These are phyloP conservation scores for Penicillium nucicola DNA, from an alignment of 495 filamentous ascomycete species.

Conservation along the genomic window DNA sequence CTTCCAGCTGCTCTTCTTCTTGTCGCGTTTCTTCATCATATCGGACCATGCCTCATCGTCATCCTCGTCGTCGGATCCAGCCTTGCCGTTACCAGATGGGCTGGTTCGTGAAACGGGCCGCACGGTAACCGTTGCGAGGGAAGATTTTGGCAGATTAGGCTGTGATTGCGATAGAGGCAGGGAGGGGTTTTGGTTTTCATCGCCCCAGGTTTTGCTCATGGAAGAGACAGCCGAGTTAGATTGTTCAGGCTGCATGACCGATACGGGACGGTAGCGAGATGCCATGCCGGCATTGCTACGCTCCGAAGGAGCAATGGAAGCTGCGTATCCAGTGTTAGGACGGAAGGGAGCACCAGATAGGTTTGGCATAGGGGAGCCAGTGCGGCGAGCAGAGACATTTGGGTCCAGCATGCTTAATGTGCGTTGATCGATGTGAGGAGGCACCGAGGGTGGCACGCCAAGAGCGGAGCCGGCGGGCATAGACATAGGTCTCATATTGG, in stretches of 20 bases:
- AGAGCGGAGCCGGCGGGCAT: conserved; percentile 27
- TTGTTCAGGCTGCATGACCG: conserved; percentile 40
- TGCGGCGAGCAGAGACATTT: conserved; percentile 56
- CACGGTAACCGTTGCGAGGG: conserved; percentile 35
- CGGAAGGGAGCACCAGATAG: conserved; percentile 24
- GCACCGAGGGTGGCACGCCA: conserved; percentile 8
- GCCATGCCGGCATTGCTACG: conserved; percentile 89
- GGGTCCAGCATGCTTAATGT: conserved; percentile 83
- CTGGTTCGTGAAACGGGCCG: conserved; percentile 32
- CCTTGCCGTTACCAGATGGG: conserved; percentile 21
- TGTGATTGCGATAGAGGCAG: conserved; percentile 19
- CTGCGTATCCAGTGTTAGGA: conserved; percentile 51
- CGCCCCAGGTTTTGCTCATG: conserved; percentile 45
- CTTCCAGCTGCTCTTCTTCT: conserved; percentile 73
- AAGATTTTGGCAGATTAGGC: conserved; percentile 25
- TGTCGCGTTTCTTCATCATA: conserved; percentile 80
- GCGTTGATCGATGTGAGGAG: conserved; percentile 41
- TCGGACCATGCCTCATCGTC: conserved; percentile 85
- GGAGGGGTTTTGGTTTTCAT: conserved; percentile 38
- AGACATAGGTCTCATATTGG: conserved; percentile 39
- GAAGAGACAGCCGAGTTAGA: conserved; percentile 50
- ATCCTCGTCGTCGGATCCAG: conserved; percentile 58
- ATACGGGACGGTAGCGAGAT: conserved; percentile 90
- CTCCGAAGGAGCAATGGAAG: conserved; percentile 88
- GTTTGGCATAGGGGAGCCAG: conserved; percentile 31